These are phyloP conservation scores for Dactylellina cionopaga DNA, from an alignment of 2,329 filamentous ascomycete genomes.

Conservation along the genomic window DNA sequence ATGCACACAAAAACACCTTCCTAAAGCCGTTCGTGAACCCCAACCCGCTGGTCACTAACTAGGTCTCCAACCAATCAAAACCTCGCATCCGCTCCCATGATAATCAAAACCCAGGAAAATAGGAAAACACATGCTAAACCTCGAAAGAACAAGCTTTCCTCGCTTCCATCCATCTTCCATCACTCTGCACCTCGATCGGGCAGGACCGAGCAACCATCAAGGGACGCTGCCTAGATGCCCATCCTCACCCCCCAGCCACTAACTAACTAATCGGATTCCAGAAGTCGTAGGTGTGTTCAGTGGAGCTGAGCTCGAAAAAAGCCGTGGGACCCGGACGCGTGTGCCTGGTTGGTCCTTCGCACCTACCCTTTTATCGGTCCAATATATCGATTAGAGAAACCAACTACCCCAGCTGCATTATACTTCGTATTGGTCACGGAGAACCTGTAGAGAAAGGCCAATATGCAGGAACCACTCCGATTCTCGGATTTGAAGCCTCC, in stretches of 20 bases:
- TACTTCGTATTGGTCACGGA: no score
- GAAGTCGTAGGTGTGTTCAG: constrained; percentile 46
- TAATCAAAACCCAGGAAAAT: constrained; percentile 3
- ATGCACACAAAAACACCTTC: constrained; percentile 18
- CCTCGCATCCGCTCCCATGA: background rate
- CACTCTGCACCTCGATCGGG: constrained; percentile 6
- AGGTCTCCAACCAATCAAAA: constrained; percentile 27
- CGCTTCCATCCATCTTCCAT: constrained; percentile 34
- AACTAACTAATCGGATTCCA: constrained; percentile 44
- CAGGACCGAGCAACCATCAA: constrained; percentile 20
- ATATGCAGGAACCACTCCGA: background rate
- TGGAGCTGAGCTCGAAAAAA: background rate
- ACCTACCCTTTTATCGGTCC: constrained; percentile 11
- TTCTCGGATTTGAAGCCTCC: background rate
- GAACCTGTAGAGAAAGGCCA: background rate
- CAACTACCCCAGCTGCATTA: no score
- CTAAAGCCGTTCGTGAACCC: constrained; percentile 16
- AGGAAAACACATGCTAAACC: background rate
- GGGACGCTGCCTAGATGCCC: constrained; percentile 30
- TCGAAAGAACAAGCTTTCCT: constrained; percentile 18
- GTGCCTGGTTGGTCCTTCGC: constrained; percentile 4
- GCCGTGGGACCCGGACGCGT: constrained; percentile 32
- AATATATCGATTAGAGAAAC: background rate
- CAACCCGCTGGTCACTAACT: no score
- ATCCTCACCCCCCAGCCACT: background rate